phyloP scores from a whole-genome alignment of 2,329 filamentous ascomycete genomes.

The Claviceps purpurea region DNA sequence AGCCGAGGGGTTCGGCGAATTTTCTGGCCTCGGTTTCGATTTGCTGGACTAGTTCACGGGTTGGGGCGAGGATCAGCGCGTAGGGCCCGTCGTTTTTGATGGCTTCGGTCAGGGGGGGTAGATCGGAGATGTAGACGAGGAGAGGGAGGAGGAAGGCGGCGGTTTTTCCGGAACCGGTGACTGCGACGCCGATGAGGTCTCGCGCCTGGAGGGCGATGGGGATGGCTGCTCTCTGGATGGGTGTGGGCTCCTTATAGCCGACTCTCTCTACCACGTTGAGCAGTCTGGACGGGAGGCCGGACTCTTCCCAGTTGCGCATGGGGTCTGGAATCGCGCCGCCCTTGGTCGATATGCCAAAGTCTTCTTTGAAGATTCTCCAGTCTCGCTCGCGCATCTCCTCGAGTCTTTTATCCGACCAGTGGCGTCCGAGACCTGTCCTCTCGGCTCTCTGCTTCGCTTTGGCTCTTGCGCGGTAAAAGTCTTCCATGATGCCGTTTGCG shows the following conservation, averaged over 20 bases:
- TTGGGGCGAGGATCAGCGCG: conserved; percentile 91
- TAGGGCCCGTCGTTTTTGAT: conserved; percentile 94
- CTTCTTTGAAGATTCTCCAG: conserved; percentile 99
- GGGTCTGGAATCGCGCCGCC: conserved; percentile 86
- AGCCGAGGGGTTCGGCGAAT: conserved; percentile 80
- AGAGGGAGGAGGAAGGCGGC: conserved; percentile 87
- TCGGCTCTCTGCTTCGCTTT: conserved; percentile 59
- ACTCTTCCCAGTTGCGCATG: conserved; percentile 90
- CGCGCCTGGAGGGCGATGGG: conserved; percentile 85
- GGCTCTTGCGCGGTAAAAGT: conserved; percentile 50
- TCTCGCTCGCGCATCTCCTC: conserved; percentile 94
- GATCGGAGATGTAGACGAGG: conserved; percentile 83
- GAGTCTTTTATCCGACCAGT: conserved; percentile 89
- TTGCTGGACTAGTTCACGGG: conserved; percentile 92
- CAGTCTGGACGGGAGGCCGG: conserved; percentile 60
- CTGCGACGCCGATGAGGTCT: conserved; percentile 95
- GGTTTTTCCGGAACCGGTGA: conserved; percentile 97
- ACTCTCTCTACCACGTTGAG: conserved; percentile 72
- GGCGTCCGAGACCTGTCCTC: conserved; percentile 69
- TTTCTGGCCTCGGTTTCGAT: conserved; percentile 91
- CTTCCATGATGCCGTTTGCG: conserved; percentile 70
- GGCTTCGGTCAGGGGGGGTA: conserved; percentile 70
- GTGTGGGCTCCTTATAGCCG: conserved; percentile 81
- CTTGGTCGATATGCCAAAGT: conserved; percentile 93
- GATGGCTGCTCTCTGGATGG: conserved; percentile 88